Base-by-base conservation (phyloP, 176 grass and related monocot species). In the Oryza meyeriana region DNA sequence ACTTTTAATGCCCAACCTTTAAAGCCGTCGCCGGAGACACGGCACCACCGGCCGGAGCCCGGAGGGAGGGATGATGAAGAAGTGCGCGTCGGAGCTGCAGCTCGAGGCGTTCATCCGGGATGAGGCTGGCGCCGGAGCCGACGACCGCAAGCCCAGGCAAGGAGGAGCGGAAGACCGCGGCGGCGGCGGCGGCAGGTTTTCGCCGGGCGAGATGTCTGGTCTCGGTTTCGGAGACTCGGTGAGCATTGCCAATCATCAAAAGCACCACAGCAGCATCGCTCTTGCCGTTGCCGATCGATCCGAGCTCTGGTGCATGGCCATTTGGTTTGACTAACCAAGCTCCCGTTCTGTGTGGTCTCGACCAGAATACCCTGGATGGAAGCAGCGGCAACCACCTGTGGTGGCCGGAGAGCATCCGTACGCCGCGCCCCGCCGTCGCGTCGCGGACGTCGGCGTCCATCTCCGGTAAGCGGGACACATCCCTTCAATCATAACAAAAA, bases 51-150 rank as follows among this genome's bases (percentile, higher is more conserved):
- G 47, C 13, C 5, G 63, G 27, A 4, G 59, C 35, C 12, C 6
- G 59, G n/a, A n/a, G n/a, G n/a, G n/a, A n/a, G n/a, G n/a, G n/a
- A n/a, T 1, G 81, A 98, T 98, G 95, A 91, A 93, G 88, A 94
- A 91, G 88, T 93, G 84, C 35, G 12, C 77, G 66, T 98, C 90
- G 61, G 92, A 94, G 75, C 81, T 88, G 78, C 29, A 81, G 31
- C 81, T 93, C 81, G 92, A 94, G 77, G 90, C 90, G 45, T 86
- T 94, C 42, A 50, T 97, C 27, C 33, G 74, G 73, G 66, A 90
- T 6, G 83, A 36, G 8, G 17, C 61, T 76, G 10, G 10, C 36
- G 61, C 14, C 38, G 38, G 45, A n/a, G n/a, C n/a, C n/a, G n/a
- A n/a, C 45, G 45, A 48, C 14, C 14, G 45, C n/a, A n/a, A n/a